phyloP scores from a whole-genome alignment of 805 yeast genomes.

The Candida incommunis region DNA sequence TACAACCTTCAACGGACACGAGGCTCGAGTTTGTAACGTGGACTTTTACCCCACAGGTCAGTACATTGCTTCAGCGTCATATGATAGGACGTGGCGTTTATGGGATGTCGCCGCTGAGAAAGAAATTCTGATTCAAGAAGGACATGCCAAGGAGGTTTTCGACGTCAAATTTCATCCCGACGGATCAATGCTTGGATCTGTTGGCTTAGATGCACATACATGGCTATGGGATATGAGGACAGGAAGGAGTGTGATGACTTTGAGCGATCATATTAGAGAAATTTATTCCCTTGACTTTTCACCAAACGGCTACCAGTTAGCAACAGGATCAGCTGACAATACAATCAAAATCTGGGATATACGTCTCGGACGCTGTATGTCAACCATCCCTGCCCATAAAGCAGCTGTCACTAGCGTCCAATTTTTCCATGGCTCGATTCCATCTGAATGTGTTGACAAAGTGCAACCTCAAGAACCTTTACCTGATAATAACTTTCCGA shows the following conservation, averaged over 20 bases:
- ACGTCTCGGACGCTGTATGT: conserved; percentile 31
- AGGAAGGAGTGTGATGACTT: conserved; percentile 46
- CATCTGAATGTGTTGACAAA: conserved; percentile 16
- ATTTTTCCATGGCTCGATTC: conserved; percentile 25
- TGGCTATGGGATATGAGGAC: conserved; percentile 78
- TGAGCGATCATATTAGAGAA: conserved; percentile 59
- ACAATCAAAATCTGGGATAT: conserved; percentile 78
- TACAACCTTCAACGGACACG: conserved; percentile 28
- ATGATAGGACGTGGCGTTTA: conserved; percentile 74
- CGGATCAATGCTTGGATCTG: conserved; percentile 64
- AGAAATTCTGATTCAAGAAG: conserved; percentile 62
- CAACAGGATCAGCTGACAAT: conserved; percentile 78
- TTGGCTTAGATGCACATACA: conserved; percentile 63
- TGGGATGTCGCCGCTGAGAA: conserved; percentile 52
- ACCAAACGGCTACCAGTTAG: conserved; percentile 57
- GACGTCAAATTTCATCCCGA: conserved; percentile 42
- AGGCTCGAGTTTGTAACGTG: conserved; percentile 42
- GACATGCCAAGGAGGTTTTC: conserved; percentile 66
- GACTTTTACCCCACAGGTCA: conserved; percentile 52
- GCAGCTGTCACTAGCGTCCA: conserved; percentile 54
- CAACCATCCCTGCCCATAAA: conserved; percentile 59
- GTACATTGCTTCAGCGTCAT: conserved; percentile 56
- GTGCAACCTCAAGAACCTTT: conserved; percentile 13
- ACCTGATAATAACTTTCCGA: conserved; percentile 9
- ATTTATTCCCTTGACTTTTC: conserved; percentile 65